Evolutionary conservation across 257 asterid species (phyloP).

Genomic region (Penstemon newberryi): DNA sequence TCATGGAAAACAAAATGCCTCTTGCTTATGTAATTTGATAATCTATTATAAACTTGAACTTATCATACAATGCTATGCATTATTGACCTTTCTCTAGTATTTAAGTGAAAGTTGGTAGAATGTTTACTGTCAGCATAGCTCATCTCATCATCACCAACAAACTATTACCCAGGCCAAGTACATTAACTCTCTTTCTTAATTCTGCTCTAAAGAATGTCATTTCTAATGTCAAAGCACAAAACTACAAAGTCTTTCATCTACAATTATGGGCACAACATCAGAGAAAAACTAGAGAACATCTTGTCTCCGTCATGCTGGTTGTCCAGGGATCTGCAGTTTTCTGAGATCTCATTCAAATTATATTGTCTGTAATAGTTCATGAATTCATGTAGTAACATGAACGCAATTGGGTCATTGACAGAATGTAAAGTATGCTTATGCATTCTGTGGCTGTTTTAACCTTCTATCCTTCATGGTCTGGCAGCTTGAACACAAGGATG

Average conservation of each 20-base stretch:
- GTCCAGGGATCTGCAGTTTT: slow-evolving; percentile 19
- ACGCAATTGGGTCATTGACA: slow-evolving; percentile 14
- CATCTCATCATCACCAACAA: neutral
- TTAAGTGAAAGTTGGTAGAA: slow-evolving; percentile 20
- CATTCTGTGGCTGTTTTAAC: slow-evolving; percentile 20
- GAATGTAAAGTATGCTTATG: slow-evolving; percentile 8
- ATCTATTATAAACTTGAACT: neutral
- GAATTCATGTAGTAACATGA: neutral
- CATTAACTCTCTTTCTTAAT: slow-evolving; percentile 9
- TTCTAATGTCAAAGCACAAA: neutral
- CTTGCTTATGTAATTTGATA: slow-evolving; percentile 8
- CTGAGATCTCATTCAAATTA: neutral
- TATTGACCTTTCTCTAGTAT: slow-evolving; percentile 1
- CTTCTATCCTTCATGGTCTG: slow-evolving; percentile 26
- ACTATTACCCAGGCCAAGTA: neutral
- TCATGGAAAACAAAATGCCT: slow-evolving; percentile 3
- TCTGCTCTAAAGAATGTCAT: neutral
- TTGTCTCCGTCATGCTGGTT: slow-evolving; percentile 17
- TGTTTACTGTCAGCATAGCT: neutral
- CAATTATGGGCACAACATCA: slow-evolving; percentile 14
- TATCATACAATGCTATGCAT: neutral
- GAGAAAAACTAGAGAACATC: neutral
- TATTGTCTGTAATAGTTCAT: slow-evolving; percentile 18
- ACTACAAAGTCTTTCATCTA: neutral
- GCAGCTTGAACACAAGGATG: slow-evolving; percentile 63